Conservation (phyloP, 1,139 yeast genomes). For the Geotrichum phurueaensis region DNA sequence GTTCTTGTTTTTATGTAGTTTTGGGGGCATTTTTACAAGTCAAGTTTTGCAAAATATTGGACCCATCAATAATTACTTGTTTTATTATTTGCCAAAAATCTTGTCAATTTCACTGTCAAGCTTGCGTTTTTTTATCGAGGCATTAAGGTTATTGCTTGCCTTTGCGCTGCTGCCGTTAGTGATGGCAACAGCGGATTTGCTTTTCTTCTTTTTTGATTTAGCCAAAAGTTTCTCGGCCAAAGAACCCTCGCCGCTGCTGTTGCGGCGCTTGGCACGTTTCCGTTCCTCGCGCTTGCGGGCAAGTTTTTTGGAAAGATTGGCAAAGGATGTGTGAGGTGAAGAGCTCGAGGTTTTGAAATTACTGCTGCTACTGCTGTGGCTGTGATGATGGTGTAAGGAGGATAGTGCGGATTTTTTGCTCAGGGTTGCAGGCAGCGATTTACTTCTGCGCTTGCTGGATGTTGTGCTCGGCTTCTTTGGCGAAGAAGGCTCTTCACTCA, state of each 20-base stretch:
- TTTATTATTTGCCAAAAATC: conserved; percentile 22
- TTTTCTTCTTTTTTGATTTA: not conserved
- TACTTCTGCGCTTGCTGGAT: not conserved
- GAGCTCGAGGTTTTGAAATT: not conserved
- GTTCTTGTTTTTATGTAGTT: too few relatives aligned
- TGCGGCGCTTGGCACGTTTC: conserved; percentile 3
- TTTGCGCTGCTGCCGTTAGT: not conserved
- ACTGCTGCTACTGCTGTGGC: not conserved
- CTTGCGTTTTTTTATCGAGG: conserved; percentile 13
- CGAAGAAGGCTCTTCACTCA: not conserved
- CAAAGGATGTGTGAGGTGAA: conserved; percentile 11
- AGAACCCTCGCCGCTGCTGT: not conserved
- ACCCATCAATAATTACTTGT: not conserved
- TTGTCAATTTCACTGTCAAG: conserved; percentile 27
- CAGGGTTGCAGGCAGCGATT: not conserved
- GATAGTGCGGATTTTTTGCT: not conserved
- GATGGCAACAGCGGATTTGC: not conserved
- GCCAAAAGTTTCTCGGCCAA: not conserved
- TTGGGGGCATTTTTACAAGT: too few relatives aligned
- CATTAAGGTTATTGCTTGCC: not conserved
- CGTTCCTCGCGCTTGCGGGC: conserved; percentile 4
- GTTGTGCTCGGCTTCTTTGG: not conserved
- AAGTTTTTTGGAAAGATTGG: conserved; percentile 12
- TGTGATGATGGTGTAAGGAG: not conserved
- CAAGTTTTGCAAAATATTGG: too few relatives aligned